Evolutionary conservation across 2,329 filamentous ascomycete species (phyloP).

Genomic region (Dichotomopilus funicola): DNA sequence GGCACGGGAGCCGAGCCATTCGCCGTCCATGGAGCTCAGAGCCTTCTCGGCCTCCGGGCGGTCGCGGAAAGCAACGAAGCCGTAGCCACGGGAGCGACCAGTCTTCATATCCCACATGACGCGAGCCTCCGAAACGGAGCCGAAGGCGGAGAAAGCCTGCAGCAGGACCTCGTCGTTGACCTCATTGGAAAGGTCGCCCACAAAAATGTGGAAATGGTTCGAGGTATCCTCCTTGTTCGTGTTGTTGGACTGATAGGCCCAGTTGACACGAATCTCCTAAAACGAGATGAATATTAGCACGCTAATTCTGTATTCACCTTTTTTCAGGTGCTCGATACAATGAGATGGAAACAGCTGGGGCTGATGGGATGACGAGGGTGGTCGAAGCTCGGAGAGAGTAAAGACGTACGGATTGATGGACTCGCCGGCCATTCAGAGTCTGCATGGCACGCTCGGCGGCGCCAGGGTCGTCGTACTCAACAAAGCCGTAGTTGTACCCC

Average conservation of each 20-base stretch:
- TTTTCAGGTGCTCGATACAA: not conserved
- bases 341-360: no score
- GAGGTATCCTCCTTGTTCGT: slow-evolving; percentile 95
- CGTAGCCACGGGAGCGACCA: slow-evolving; percentile 91
- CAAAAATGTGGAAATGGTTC: slow-evolving; percentile 98
- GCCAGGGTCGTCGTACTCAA: slow-evolving; percentile 96
- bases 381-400: no score
- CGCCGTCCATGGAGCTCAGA: slow-evolving; percentile 94
- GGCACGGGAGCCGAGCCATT: slow-evolving; percentile 95
- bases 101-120: slow-evolving; percentile 99
- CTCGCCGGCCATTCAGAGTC: slow-evolving; percentile 88
- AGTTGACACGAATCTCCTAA: slow-evolving; percentile 94
- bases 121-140: slow-evolving; percentile 90
- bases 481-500: slow-evolving; percentile 98
- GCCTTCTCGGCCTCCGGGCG: slow-evolving; percentile 92
- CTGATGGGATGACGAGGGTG: no score
- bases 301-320: not conserved
- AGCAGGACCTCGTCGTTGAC: slow-evolving; percentile 94
- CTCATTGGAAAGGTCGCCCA: slow-evolving; percentile 95
- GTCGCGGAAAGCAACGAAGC: slow-evolving; percentile 95
- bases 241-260: slow-evolving; percentile 97
- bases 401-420: slow-evolving; percentile 79
- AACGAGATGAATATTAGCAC: slow-evolving; percentile 1
- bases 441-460: slow-evolving; percentile 96
- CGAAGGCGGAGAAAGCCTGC: slow-evolving; percentile 94